Evolutionary conservation across 352 stramenopile species (phyloP).

Genomic region (Pythium chondricola): DNA sequence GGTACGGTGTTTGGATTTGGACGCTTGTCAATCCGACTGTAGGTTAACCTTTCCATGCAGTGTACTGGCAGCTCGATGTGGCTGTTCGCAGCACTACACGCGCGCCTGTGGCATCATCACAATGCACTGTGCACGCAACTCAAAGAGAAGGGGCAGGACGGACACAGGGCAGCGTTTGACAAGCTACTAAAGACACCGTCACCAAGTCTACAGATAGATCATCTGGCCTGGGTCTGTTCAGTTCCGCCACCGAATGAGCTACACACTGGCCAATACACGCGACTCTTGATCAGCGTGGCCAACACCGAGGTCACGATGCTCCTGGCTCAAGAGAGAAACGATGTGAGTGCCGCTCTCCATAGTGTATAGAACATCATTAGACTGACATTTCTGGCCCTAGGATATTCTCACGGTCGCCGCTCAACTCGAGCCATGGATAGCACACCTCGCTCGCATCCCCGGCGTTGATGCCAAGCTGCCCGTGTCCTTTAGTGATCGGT

Average conservation of each 20-base stretch:
- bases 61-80: slow-evolving; percentile 16
- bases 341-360: slow-evolving; percentile 10
- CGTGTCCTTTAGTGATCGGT: slow-evolving; percentile 53
- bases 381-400: too few species aligned
- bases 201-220: slow-evolving; percentile 5
- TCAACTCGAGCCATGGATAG: slow-evolving; percentile 36
- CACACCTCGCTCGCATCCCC: slow-evolving; percentile 32
- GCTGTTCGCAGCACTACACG: slow-evolving; percentile 40
- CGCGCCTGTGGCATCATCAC: slow-evolving; percentile 48
- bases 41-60: not conserved
- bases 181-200: too few species aligned
- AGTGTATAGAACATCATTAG: slow-evolving; percentile 15
- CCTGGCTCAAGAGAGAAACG: slow-evolving; percentile 3
- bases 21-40: not conserved
- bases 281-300: slow-evolving; percentile 31
- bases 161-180: too few species aligned
- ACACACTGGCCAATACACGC: slow-evolving; percentile 39
- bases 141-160: not conserved
- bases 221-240: slow-evolving; percentile 19
- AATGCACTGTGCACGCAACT: slow-evolving; percentile 14
- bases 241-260: slow-evolving; percentile 35
- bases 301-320: slow-evolving; percentile 15
- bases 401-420: slow-evolving; percentile 4
- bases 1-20: slow-evolving; percentile 15
- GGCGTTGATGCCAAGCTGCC: slow-evolving; percentile 45